Evolutionary conservation across 2,329 filamentous ascomycete species (phyloP).

Genomic region (Colletotrichum sublineola): DNA sequence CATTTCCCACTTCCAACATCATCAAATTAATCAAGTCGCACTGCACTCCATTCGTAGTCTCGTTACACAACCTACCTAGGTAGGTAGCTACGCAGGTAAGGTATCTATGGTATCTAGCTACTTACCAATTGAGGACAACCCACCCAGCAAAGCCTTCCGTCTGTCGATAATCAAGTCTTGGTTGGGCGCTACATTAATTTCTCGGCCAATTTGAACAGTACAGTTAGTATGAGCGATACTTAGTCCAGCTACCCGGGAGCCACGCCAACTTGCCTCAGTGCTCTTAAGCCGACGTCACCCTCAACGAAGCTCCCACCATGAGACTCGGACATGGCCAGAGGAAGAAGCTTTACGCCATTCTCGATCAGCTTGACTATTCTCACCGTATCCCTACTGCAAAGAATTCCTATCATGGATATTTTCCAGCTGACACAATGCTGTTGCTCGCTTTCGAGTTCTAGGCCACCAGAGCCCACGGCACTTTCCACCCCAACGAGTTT

Average conservation of each 20-base stretch:
- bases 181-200: not conserved
- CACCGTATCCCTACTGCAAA: not conserved
- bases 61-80: not conserved
- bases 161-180: not conserved
- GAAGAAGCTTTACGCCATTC: not conserved
- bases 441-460: not conserved
- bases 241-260: not conserved
- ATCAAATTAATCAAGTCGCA: too few relatives aligned
- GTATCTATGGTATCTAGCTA: too few relatives aligned
- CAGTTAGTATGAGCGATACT: not conserved
- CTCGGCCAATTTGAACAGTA: not conserved
- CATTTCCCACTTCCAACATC: slow-evolving; percentile 4
- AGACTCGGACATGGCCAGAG: not conserved
- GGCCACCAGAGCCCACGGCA: not conserved
- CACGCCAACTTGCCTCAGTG: not conserved
- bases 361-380: not conserved
- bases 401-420: not conserved
- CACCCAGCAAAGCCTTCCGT: too few relatives aligned
- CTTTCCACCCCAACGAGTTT: not conserved
- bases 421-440: not conserved
- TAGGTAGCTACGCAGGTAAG: too few relatives aligned
- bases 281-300: not conserved
- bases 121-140: not conserved
- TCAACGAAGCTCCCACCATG: not conserved
- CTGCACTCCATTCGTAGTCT: not conserved